These are phyloP conservation scores for Calvatia gigantea DNA, from an alignment of 768 basidiomycete species.

Conservation along the genomic window DNA sequence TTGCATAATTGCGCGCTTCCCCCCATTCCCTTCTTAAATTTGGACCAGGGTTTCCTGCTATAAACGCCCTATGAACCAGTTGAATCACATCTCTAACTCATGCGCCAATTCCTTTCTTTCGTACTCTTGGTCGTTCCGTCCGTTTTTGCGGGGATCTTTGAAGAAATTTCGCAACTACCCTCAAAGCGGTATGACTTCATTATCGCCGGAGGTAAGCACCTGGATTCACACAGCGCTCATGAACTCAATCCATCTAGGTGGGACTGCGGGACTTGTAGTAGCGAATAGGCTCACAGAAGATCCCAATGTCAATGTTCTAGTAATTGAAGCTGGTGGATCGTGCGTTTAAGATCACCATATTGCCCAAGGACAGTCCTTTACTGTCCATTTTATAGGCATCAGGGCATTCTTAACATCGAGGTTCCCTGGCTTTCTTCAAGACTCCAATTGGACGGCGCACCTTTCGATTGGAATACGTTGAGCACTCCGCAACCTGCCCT, in stretches of 20 bases:
- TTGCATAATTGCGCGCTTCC: too few species aligned
- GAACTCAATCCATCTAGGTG: too few species aligned
- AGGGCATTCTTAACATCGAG: slow-evolving; percentile 13
- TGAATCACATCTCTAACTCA: too few species aligned
- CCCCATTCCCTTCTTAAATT: too few species aligned
- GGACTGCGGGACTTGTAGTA: slow-evolving; percentile 21
- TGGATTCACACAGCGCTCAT: too few species aligned
- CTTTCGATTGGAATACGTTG: slow-evolving; percentile 26
- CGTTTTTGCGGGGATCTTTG: neutral
- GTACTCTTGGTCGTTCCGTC: neutral
- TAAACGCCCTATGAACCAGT: too few species aligned
- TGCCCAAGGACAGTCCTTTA: neutral
- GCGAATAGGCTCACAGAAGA: slow-evolving; percentile 25
- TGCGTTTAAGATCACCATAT: slow-evolving; percentile 8
- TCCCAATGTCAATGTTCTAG: slow-evolving; percentile 19
- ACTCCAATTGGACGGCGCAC: slow-evolving; percentile 10
- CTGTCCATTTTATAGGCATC: slow-evolving; percentile 12
- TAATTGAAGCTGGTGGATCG: slow-evolving; percentile 26
- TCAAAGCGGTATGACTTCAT: neutral
- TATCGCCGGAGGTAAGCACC: neutral
- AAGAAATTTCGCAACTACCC: neutral
- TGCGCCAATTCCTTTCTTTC: neutral
- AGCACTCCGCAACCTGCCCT: slow-evolving; percentile 22
- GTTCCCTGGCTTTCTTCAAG: slow-evolving; percentile 16
- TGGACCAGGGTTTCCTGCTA: too few species aligned